Base-by-base conservation (phyloP, 2,329 filamentous ascomycete genomes). In the Catunica adiposa region DNA sequence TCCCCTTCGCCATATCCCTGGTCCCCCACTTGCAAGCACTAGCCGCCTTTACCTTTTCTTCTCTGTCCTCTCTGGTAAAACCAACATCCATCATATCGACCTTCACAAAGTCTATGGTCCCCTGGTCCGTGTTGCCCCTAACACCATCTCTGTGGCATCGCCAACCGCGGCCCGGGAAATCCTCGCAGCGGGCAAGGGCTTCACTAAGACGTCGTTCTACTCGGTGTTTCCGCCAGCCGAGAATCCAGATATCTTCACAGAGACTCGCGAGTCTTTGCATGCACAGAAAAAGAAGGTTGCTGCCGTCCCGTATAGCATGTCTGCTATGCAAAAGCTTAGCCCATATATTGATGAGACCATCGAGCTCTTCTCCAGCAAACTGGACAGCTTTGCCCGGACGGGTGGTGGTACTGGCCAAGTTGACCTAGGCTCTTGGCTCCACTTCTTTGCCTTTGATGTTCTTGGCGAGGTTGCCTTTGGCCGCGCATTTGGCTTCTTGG, bases 1-100 rank as follows among this genome's bases (percentile, higher is more conserved):
- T 62, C 80, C 81, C 6, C 68, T 86, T 56, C 77, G 79, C 65
- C 79, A 75, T 63, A 85, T 84, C 61, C 84, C 85, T 0, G 85
- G 84, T 0, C 84, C 81, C 0, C 71, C 80, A 57, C 63, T 84
- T 50, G 85, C 84, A 23, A 80, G 73, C 4, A 66, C 63, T 55
- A 70, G 66, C 0, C 67, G 68, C 14, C 53, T 70, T 3, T 71
- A 67, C 68, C 66, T 66, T 8, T 56, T 70, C 20, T 63, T 62
- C 50, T 63, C 72, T 31, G 67, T 68, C 22, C 69, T 78, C 29
- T 79, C 78, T 1, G 62, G 65, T 47, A 79, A 80, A 59, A 70
- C 82, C 29, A 78, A 83, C 59, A 54, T 64, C 4, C 59, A 62
- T 1, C 62, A 66, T 15, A 62, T 67, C 8, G 61, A 60, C 0